Evolutionary conservation across 768 basidiomycete species (phyloP).

Genomic region (Panus rudis): DNA sequence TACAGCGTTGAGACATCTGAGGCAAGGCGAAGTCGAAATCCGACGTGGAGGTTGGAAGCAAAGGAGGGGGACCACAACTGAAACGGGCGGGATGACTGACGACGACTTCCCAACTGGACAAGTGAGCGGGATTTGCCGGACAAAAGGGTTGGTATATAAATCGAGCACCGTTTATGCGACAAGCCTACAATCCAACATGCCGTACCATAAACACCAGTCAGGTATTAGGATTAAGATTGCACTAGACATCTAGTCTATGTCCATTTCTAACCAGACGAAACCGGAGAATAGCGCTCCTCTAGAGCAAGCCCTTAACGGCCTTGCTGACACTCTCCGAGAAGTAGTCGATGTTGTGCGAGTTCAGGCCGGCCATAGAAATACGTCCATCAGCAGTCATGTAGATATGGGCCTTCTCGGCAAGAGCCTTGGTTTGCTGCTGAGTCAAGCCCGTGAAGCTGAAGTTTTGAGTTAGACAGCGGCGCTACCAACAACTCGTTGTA

Average conservation of each 20-base stretch:
- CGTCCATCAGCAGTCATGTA: conserved; percentile 94
- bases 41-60: conserved; percentile 1
- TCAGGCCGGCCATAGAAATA: conserved; percentile 91
- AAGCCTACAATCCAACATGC: too few species aligned
- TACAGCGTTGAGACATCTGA: conserved; percentile 7
- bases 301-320: conserved; percentile 73
- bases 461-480: background rate
- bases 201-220: too few species aligned
- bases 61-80: conserved; percentile 1
- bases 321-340: conserved; percentile 83
- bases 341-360: conserved; percentile 77
- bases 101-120: background rate
- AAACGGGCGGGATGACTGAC: background rate
- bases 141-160: background rate
- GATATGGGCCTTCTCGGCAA: conserved; percentile 84
- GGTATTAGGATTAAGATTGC: background rate
- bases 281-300: conserved; percentile 1
- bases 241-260: background rate
- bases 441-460: conserved; percentile 77
- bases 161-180: background rate
- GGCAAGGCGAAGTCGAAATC: background rate
- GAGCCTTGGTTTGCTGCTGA: conserved; percentile 67
- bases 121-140: background rate
- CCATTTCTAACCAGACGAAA: background rate
- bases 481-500: background rate